These are phyloP conservation scores for Cerioporus squamosus DNA, from an alignment of 1,284 basidiomycete species.

Conservation along the genomic window DNA sequence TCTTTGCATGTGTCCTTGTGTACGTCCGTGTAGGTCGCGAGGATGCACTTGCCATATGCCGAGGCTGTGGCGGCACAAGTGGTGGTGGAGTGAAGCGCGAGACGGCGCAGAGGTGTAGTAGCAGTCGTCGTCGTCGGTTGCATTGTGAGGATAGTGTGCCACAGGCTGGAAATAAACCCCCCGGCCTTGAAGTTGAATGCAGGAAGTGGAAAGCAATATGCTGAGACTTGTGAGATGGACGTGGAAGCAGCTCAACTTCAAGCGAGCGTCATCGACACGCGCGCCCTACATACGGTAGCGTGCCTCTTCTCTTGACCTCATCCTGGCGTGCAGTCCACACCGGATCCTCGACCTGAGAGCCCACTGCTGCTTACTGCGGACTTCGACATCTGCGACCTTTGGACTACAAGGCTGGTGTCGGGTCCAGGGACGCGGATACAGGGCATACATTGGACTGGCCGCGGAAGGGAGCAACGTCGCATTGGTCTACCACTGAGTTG, in stretches of 20 bases:
- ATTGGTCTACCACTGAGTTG: too few relatives aligned
- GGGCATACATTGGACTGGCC: not conserved
- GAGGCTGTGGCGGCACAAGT: slow-evolving; percentile 74
- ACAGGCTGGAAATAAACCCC: too few relatives aligned
- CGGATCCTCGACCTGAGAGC: too few relatives aligned
- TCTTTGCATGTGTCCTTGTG: slow-evolving; percentile 76
- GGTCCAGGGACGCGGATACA: too few relatives aligned
- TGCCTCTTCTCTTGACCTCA: too few relatives aligned
- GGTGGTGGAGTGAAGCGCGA: slow-evolving; percentile 70
- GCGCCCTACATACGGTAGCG: not conserved
- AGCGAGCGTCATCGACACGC: not conserved
- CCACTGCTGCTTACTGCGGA: too few relatives aligned
- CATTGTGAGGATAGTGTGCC: slow-evolving; percentile 7
- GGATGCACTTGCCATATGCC: slow-evolving; percentile 80
- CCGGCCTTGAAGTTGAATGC: too few relatives aligned
- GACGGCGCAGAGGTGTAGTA: slow-evolving; percentile 55
- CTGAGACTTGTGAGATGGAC: not conserved
- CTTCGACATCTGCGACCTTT: not conserved
- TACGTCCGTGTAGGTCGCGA: slow-evolving; percentile 76
- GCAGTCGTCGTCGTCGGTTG: slow-evolving; percentile 28
- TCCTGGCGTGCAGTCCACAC: too few relatives aligned
- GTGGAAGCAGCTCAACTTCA: too few relatives aligned
- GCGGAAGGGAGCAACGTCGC: not conserved
- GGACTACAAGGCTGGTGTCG: not conserved
- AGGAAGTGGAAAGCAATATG: not conserved